Evolutionary conservation across 331 rosid genomes (phyloP), one percentile per base, ranked within the genome.

Genomic region (Malus hybrid): DNA sequence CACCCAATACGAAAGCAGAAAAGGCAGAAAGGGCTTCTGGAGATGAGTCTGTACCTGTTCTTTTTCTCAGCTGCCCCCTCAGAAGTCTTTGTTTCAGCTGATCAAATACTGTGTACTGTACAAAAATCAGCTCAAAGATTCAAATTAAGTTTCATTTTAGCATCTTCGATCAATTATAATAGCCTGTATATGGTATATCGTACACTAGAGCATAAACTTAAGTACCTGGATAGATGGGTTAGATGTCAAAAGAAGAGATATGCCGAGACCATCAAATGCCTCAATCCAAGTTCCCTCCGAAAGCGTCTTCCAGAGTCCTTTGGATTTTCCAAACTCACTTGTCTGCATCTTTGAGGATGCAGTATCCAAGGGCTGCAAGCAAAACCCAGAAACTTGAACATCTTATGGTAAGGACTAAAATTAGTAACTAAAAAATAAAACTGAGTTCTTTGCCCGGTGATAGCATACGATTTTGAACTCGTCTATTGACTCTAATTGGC

Each of bases 321-420:
- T 87, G 70, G 98, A 90, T 86, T 90, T 91, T 80, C 98, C 98
- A 80, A 94, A 91, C 73, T 91, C 92, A 71, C 98, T 91, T 69
- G 98, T 91, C 85, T 94, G 98, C 98, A 94, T 94, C 89, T 81
- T 86, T 24, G 98, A 90, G 77, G 98, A 84, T 77, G 92, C 95
- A 20, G 95, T 85, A 81, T 94, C 98, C 83, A 94, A 80, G 66
- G 98, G 98, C 98, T 94, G 90, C 48, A 75, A 75, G 57, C 34
- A 78, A 71, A 82, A 74, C 18, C 65, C 30, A 71, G 63, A 84
- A 52, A 26, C 75, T 62, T 60, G 58, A 77, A 66, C 10, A 56
- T 63, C 48, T 29, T 20, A 63, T 34, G 29, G 66, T 24, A 48
- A 56, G 60, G 29, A 66, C 33, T 42, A 50, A 44, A 29, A 33